Percentiles rank a stretch among this genome's conserved stretches.
These are phyloP conservation scores for Pinus taeda DNA, from an alignment of 75 land plant species.

Conservation along the genomic window DNA sequence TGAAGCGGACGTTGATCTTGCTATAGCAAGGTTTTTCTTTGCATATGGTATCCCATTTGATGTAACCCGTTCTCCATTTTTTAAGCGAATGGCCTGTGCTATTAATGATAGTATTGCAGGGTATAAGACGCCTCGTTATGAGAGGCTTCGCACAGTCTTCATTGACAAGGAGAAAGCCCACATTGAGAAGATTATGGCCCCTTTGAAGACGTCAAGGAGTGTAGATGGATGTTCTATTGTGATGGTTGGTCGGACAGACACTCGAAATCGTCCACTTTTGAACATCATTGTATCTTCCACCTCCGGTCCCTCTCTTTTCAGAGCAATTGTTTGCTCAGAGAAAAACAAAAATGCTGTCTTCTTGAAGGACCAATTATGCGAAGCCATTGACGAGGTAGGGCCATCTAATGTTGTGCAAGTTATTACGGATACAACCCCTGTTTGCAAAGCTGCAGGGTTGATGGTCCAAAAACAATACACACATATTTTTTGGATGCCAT, in stretches of 20 bases:
- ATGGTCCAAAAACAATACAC: not conserved
- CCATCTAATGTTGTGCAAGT: not conserved
- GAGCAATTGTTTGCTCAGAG: not conserved
- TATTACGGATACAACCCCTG: not conserved
- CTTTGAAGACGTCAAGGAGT: not conserved
- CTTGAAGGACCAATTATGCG: not conserved
- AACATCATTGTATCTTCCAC: not conserved
- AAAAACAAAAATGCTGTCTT: not conserved
- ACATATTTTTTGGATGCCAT: not conserved
- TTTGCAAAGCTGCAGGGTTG: not conserved
- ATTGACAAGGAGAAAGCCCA: not conserved
- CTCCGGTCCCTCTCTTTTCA: not conserved
- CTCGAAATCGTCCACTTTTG: not conserved
- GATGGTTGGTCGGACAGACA: not conserved
- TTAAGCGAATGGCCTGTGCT: too few species aligned
- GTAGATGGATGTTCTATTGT: not conserved
- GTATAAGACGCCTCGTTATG: not conserved
- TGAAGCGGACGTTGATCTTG: too few species aligned
- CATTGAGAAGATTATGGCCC: not conserved
- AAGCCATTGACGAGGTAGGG: not conserved
- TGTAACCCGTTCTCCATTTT: too few species aligned
- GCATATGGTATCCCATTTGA: too few species aligned
- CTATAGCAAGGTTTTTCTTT: too few species aligned
- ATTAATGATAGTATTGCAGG: not conserved
- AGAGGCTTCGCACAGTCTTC: not conserved